Evolutionary conservation across 2,329 filamentous ascomycete species (phyloP).

Genomic region (Cercospora canescens): DNA sequence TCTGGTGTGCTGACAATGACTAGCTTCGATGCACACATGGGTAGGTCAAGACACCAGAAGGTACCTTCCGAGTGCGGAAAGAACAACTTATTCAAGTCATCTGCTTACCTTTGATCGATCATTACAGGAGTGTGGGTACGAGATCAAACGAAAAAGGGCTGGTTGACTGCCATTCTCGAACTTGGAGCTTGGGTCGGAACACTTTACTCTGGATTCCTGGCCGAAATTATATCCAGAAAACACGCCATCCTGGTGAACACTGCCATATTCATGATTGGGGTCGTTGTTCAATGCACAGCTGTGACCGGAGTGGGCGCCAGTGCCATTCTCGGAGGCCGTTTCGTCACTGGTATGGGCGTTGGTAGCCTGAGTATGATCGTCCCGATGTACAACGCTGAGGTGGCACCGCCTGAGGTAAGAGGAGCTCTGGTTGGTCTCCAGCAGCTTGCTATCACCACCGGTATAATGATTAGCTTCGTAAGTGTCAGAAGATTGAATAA

Average conservation of each 20-base stretch:
- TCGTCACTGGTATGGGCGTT: slow-evolving; percentile 68
- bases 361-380: slow-evolving; percentile 66
- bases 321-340: slow-evolving; percentile 68
- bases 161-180: slow-evolving; percentile 65
- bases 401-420: slow-evolving; percentile 62
- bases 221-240: slow-evolving; percentile 64
- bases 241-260: slow-evolving; percentile 68
- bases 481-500: neutral
- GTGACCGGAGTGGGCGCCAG: slow-evolving; percentile 54
- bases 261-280: slow-evolving; percentile 68
- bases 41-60: slow-evolving; percentile 14
- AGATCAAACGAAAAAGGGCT: slow-evolving; percentile 45
- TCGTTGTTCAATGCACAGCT: slow-evolving; percentile 66
- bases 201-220: slow-evolving; percentile 68
- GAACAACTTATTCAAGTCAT: neutral
- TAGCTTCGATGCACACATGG: slow-evolving; percentile 48
- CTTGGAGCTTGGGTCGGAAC: slow-evolving; percentile 77
- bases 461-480: slow-evolving; percentile 57
- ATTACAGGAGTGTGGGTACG: slow-evolving; percentile 29
- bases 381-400: slow-evolving; percentile 50
- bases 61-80: too few species aligned
- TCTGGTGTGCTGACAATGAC: slow-evolving; percentile 63
- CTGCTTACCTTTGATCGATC: neutral
- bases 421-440: slow-evolving; percentile 66
- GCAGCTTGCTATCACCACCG: slow-evolving; percentile 60